Evolutionary conservation across 78 protist genomes (phyloP).

Genomic region (Capsaspora owczarzaki): DNA sequence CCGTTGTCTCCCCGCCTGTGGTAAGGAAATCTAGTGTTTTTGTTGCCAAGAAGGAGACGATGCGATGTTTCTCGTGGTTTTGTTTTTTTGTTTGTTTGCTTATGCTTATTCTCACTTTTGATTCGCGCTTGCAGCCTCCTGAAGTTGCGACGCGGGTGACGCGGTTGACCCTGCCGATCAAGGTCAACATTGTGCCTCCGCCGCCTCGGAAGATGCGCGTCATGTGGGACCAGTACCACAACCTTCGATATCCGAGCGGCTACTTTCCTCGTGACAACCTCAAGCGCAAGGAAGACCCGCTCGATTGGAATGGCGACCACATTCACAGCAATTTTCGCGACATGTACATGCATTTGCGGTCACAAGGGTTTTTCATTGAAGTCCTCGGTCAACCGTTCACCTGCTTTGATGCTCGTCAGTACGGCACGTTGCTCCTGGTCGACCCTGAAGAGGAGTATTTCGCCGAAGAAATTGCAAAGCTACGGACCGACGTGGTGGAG

Average conservation of each 20-base stretch:
- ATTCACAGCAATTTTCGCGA: slow-evolving; percentile 78
- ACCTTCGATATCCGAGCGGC: slow-evolving; percentile 76
- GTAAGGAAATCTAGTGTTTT: not conserved
- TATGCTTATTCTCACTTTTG: not conserved
- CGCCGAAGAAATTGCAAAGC: slow-evolving; percentile 24
- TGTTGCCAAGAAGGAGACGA: not conserved
- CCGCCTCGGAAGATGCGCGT: slow-evolving; percentile 75
- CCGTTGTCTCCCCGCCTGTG: not conserved
- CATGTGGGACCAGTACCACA: slow-evolving; percentile 82
- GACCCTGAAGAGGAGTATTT: slow-evolving; percentile 83
- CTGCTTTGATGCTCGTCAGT: slow-evolving; percentile 72
- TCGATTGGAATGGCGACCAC: slow-evolving; percentile 97
- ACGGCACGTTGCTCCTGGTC: slow-evolving; percentile 81
- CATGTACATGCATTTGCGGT: slow-evolving; percentile 22
- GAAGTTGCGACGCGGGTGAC: not conserved
- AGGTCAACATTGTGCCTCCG: slow-evolving; percentile 47
- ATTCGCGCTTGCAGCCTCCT: no score
- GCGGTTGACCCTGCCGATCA: slow-evolving; percentile 34
- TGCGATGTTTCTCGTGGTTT: not conserved
- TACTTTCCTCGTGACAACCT: slow-evolving; percentile 83
- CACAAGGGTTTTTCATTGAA: slow-evolving; percentile 60
- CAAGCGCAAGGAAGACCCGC: slow-evolving; percentile 41
- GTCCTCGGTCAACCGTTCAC: slow-evolving; percentile 57
- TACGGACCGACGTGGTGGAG: slow-evolving; percentile 24
- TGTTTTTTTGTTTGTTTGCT: not conserved